Percentiles rank a stretch among this genome's conserved stretches.
These are phyloP conservation scores for Saccharomycopsis javanensis DNA, from an alignment of 805 yeast species.

Conservation along the genomic window DNA sequence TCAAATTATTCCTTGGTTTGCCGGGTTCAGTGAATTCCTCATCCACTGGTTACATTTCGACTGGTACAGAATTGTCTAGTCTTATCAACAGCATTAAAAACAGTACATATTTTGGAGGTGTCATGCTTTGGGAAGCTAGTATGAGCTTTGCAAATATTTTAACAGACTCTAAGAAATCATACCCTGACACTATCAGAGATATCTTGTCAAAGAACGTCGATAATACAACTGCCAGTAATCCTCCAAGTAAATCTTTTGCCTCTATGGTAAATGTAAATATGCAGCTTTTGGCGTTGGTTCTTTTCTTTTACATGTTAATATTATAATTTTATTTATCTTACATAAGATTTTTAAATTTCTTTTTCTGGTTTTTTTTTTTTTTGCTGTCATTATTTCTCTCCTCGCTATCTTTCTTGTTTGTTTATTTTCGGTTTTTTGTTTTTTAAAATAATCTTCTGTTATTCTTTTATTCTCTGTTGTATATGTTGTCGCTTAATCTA, in stretches of 20 bases:
- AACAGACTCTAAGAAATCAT: slow-evolving; percentile 7
- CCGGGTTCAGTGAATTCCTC: slow-evolving; percentile 62
- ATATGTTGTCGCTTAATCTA: not conserved
- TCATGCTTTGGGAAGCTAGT: slow-evolving; percentile 19
- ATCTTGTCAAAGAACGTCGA: slow-evolving; percentile 8
- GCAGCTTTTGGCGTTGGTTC: not conserved
- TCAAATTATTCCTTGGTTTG: slow-evolving; percentile 64
- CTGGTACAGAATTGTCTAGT: slow-evolving; percentile 21
- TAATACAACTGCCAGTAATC: not conserved
- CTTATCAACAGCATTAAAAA: slow-evolving; percentile 5
- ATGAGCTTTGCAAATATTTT: slow-evolving; percentile 13
- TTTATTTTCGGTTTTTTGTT: not conserved
- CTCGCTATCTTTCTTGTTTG: not conserved
- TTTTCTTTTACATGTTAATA: not conserved
- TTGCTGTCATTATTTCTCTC: no score
- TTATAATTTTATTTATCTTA: not conserved
- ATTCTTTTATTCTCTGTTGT: not conserved
- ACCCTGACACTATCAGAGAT: slow-evolving; percentile 11
- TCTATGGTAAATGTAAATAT: not conserved
- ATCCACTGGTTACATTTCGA: slow-evolving; percentile 44
- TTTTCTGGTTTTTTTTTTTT: not conserved
- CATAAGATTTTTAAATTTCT: not conserved
- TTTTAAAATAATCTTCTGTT: not conserved
- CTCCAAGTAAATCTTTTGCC: not conserved
- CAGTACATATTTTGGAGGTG: slow-evolving; percentile 15